Percentiles rank a stretch among this genome's conserved stretches.
phyloP scores from a whole-genome alignment of 768 basidiomycete genomes.

The Tremella yokohamensis region DNA sequence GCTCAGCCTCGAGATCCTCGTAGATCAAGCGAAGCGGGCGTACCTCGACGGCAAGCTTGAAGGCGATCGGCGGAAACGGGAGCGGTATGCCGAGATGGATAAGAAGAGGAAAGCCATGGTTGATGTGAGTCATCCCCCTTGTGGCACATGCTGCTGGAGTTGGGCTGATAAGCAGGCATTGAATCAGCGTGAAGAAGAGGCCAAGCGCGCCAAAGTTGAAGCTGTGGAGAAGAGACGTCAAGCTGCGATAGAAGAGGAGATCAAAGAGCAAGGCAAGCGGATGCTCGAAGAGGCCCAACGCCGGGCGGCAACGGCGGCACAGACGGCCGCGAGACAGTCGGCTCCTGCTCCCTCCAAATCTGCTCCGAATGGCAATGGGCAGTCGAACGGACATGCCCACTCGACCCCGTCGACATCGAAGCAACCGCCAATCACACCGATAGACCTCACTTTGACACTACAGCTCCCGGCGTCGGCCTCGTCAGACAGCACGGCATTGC shows the following conservation, averaged over 20 bases:
- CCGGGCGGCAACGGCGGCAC: slow-evolving; percentile 23
- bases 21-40: slow-evolving; percentile 34
- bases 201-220: slow-evolving; percentile 42
- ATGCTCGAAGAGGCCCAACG: slow-evolving; percentile 44
- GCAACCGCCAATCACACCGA: slow-evolving; percentile 33
- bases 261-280: slow-evolving; percentile 43
- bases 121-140: slow-evolving; percentile 38
- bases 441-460: slow-evolving; percentile 42
- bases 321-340: slow-evolving; percentile 3
- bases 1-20: slow-evolving; percentile 38
- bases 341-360: background rate
- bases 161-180: slow-evolving; percentile 26
- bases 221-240: slow-evolving; percentile 22
- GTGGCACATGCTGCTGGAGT: background rate
- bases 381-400: slow-evolving; percentile 5
- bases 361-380: background rate
- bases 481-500: slow-evolving; percentile 9
- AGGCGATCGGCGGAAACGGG: slow-evolving; percentile 34
- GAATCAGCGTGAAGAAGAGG: slow-evolving; percentile 45
- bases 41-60: slow-evolving; percentile 42
- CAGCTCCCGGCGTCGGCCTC: slow-evolving; percentile 31
- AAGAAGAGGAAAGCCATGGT: slow-evolving; percentile 43
- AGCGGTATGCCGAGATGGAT: slow-evolving; percentile 42
- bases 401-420: background rate
- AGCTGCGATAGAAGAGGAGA: slow-evolving; percentile 39